phyloP scores from a whole-genome alignment of 2,329 filamentous ascomycete species.

The Laburnicola sp. region DNA sequence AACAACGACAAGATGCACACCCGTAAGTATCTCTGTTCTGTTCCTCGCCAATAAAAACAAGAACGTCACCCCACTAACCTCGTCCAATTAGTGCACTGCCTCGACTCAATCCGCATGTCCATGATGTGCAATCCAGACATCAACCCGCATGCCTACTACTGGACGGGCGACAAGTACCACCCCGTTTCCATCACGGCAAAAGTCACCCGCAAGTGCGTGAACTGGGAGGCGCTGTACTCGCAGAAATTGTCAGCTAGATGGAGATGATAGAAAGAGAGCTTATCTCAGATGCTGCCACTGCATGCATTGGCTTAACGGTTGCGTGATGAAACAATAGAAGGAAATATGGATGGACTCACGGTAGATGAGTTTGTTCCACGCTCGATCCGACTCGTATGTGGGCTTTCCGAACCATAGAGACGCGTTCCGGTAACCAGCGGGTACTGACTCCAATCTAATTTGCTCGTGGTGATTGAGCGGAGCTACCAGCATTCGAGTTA shows the following conservation, averaged over 20 bases:
- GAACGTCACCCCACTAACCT: background rate
- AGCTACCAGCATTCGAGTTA: background rate
- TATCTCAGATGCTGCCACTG: too few species aligned
- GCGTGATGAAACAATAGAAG: background rate
- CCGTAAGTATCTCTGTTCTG: background rate
- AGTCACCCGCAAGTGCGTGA: conserved; percentile 1
- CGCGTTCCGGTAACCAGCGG: background rate
- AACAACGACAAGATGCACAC: background rate
- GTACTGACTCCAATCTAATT: background rate
- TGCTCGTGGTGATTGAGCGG: background rate
- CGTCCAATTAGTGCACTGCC: conserved; percentile 6
- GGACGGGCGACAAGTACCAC: conserved; percentile 4
- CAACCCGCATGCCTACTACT: conserved; percentile 6
- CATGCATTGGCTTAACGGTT: background rate
- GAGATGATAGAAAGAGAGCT: background rate
- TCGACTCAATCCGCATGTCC: conserved; percentile 5
- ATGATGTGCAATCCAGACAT: conserved; percentile 10
- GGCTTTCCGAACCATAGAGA: conserved; percentile 4
- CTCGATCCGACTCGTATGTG: conserved; percentile 4
- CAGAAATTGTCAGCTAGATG: background rate
- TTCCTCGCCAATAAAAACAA: background rate
- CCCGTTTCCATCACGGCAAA: background rate
- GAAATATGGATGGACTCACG: background rate
- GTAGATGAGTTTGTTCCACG: background rate
- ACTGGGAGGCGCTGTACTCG: conserved; percentile 3